phyloP scores from a whole-genome alignment of 805 yeast species.

The Starmera caribaea region DNA sequence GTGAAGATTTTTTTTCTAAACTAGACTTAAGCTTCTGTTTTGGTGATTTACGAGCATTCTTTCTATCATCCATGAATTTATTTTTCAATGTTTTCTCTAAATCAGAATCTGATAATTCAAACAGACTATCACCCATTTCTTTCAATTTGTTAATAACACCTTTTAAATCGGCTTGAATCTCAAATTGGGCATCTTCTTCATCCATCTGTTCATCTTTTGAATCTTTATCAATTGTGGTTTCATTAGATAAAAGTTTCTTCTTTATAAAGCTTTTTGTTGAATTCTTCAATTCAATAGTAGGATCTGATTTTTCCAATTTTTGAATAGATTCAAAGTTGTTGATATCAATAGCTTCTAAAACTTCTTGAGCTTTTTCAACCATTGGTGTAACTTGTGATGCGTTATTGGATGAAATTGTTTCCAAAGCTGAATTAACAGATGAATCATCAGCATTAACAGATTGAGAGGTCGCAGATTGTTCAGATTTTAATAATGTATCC shows the following conservation, averaged over 20 bases:
- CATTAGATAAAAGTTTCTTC: neutral
- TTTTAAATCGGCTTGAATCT: neutral
- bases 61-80: too few relatives aligned
- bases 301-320: neutral
- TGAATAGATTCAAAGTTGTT: neutral
- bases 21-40: too few relatives aligned
- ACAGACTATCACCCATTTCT: neutral
- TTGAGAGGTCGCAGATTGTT: neutral
- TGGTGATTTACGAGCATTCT: too few relatives aligned
- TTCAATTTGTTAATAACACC: neutral
- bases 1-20: too few relatives aligned
- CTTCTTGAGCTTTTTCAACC: neutral
- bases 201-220: neutral
- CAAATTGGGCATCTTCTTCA: neutral
- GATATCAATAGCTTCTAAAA: neutral
- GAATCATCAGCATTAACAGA: neutral
- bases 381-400: neutral
- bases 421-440: neutral
- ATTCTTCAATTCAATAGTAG: too few relatives aligned
- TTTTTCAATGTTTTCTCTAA: neutral
- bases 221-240: neutral
- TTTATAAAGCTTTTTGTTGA: too few relatives aligned
- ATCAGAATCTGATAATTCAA: neutral
- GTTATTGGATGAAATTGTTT: neutral
- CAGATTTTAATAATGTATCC: neutral